These are phyloP conservation scores for Leishmania lainsoni DNA, from an alignment of 208 protist genomes.

Conservation along the genomic window DNA sequence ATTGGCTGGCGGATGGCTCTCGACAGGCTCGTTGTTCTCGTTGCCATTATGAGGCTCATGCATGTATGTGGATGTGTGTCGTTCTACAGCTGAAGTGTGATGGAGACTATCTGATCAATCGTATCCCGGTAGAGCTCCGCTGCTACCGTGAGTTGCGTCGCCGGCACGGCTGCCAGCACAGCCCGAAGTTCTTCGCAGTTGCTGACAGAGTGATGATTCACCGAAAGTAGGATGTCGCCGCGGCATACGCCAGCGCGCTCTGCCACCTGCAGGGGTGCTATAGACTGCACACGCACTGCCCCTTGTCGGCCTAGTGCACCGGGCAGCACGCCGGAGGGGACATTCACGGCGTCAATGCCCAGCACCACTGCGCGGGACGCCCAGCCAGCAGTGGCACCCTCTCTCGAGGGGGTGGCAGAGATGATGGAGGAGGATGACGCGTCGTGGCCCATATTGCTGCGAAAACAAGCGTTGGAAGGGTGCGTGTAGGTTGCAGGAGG, in stretches of 20 bases:
- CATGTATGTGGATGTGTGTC: not conserved
- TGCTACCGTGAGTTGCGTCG: slow-evolving; percentile 8
- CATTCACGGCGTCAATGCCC: slow-evolving; percentile 54
- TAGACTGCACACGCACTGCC: slow-evolving; percentile 54
- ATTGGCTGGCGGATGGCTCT: not conserved
- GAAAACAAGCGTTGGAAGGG: not conserved
- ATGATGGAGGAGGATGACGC: not conserved
- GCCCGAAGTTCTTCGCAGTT: slow-evolving; percentile 46
- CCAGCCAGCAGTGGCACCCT: not conserved
- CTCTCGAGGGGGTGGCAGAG: not conserved
- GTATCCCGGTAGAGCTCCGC: slow-evolving; percentile 55
- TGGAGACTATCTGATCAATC: slow-evolving; percentile 25
- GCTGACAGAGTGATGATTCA: slow-evolving; percentile 18
- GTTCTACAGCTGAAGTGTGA: slow-evolving; percentile 18
- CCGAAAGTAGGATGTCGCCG: slow-evolving; percentile 52
- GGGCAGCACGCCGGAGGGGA: slow-evolving; percentile 47
- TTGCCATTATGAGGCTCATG: not conserved
- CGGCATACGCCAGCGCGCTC: slow-evolving; percentile 38
- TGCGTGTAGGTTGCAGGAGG: not conserved
- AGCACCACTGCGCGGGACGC: slow-evolving; percentile 22
- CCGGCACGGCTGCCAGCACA: slow-evolving; percentile 29
- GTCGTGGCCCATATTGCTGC: not conserved
- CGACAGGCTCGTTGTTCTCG: not conserved
- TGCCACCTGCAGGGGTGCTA: slow-evolving; percentile 34
- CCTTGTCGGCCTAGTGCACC: slow-evolving; percentile 29